These are phyloP conservation scores for Centella asiatica DNA, from an alignment of 129 eudicot species.

Conservation along the genomic window DNA sequence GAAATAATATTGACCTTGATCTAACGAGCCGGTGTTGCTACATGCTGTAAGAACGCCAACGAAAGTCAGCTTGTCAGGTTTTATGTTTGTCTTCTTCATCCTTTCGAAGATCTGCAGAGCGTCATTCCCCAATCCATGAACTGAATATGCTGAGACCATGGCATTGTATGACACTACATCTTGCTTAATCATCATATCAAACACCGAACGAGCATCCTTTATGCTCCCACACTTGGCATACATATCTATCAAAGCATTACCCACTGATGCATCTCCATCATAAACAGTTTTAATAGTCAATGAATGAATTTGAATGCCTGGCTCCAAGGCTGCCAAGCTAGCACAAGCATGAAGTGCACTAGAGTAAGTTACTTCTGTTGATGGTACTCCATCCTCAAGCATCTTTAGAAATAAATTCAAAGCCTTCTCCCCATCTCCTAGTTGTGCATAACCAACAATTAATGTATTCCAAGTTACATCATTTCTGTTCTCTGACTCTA, in stretches of 20 bases:
- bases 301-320: slow-evolving; percentile 7
- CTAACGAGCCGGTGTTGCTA: slow-evolving; percentile 7
- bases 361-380: slow-evolving; percentile 6
- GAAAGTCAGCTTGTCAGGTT: slow-evolving; percentile 1
- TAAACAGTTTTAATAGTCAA: neutral
- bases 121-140: slow-evolving; percentile 8
- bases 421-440: slow-evolving; percentile 7
- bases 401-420: neutral
- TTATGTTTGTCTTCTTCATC: slow-evolving; percentile 4
- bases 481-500: slow-evolving; percentile 1
- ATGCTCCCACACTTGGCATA: slow-evolving; percentile 15
- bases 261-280: slow-evolving; percentile 5
- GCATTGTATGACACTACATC: slow-evolving; percentile 8
- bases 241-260: slow-evolving; percentile 10
- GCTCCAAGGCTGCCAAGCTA: slow-evolving; percentile 8
- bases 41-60: slow-evolving; percentile 11
- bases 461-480: slow-evolving; percentile 9
- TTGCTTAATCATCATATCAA: slow-evolving; percentile 3
- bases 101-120: slow-evolving; percentile 5
- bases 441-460: slow-evolving; percentile 10
- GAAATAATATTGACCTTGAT: slow-evolving; percentile 8
- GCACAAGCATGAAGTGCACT: slow-evolving; percentile 15
- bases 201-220: slow-evolving; percentile 9
- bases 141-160: slow-evolving; percentile 7
- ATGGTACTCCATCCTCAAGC: slow-evolving; percentile 1